Conservation (phyloP, 208 protist species). For the Leishmania aethiopica region DNA sequence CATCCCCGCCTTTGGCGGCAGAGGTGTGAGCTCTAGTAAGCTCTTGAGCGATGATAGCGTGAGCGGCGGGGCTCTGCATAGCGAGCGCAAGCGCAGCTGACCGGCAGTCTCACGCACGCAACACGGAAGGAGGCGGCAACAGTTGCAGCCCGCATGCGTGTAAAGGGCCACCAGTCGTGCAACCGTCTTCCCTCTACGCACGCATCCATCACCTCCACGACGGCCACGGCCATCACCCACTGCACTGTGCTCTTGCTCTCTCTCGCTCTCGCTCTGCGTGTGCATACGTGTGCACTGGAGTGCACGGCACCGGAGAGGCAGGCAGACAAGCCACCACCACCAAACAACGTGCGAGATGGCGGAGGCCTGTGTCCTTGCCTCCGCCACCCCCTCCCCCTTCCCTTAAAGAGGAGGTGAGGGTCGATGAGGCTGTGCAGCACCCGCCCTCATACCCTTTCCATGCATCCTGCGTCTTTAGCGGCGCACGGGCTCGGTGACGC, state of each 20-base stretch:
- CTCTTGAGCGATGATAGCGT: constrained; percentile 62
- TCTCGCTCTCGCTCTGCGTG: neutral
- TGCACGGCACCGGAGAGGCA: neutral
- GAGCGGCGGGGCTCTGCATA: constrained; percentile 23
- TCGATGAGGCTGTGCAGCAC: neutral
- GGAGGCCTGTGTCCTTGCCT: neutral
- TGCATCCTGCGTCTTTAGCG: neutral
- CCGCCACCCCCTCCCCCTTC: neutral
- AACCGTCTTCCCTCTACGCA: neutral
- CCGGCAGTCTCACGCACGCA: neutral
- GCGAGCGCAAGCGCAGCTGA: constrained; percentile 22
- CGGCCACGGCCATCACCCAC: neutral
- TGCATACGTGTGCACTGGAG: neutral
- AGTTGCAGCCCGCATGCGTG: neutral
- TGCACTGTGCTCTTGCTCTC: neutral
- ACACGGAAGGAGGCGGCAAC: neutral
- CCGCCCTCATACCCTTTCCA: neutral
- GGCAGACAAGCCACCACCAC: neutral
- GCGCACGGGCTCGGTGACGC: neutral
- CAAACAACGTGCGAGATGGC: neutral
- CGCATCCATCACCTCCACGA: neutral
- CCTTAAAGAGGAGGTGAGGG: neutral
- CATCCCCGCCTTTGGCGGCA: constrained; percentile 70
- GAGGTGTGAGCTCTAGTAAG: constrained; percentile 59
- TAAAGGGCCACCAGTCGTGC: neutral